A percentile compares a stretch with the other conserved stretches of the same genome.
These are phyloP conservation scores for Pythium biforme DNA, from an alignment of 352 stramenopile genomes.

Conservation along the genomic window DNA sequence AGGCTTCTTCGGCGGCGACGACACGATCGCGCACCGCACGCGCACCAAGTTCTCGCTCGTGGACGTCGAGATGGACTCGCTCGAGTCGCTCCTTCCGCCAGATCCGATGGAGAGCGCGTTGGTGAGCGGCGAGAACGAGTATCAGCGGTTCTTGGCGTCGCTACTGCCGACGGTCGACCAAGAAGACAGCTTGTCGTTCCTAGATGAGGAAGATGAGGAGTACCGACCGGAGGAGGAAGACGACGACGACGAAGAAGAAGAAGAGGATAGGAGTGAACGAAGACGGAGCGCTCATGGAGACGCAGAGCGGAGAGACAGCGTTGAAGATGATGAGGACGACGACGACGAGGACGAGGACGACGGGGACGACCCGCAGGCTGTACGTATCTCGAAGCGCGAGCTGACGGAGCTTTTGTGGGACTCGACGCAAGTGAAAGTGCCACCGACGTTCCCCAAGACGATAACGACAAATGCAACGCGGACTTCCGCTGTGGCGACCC, in stretches of 20 bases:
- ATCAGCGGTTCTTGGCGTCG: slow-evolving; percentile 82
- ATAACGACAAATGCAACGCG: not conserved
- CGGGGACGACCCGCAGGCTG: slow-evolving; percentile 34
- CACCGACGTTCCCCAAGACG: slow-evolving; percentile 21
- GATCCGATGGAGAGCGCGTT: slow-evolving; percentile 28
- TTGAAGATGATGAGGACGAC: slow-evolving; percentile 40
- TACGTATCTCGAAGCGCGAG: slow-evolving; percentile 77
- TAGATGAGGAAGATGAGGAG: slow-evolving; percentile 86
- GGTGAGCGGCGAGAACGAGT: slow-evolving; percentile 51
- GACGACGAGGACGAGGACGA: slow-evolving; percentile 24
- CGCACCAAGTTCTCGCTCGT: slow-evolving; percentile 78
- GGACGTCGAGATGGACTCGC: slow-evolving; percentile 66
- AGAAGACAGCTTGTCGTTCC: slow-evolving; percentile 72
- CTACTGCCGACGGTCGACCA: slow-evolving; percentile 53
- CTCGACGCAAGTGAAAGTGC: slow-evolving; percentile 65
- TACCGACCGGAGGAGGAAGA: slow-evolving; percentile 75
- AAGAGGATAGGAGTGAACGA: not conserved
- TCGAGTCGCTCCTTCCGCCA: slow-evolving; percentile 56
- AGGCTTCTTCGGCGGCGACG: slow-evolving; percentile 6
- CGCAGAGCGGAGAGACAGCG: slow-evolving; percentile 33
- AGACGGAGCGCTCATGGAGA: not conserved
- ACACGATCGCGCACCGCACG: slow-evolving; percentile 69
- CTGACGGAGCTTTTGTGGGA: slow-evolving; percentile 81
- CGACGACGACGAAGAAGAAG: slow-evolving; percentile 55
- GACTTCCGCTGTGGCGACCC: not conserved